Percentiles rank a stretch among this genome's conserved stretches.
Evolutionary conservation across 495 filamentous ascomycete genomes (phyloP).

Genomic region (Talaromyces borbonicus): DNA sequence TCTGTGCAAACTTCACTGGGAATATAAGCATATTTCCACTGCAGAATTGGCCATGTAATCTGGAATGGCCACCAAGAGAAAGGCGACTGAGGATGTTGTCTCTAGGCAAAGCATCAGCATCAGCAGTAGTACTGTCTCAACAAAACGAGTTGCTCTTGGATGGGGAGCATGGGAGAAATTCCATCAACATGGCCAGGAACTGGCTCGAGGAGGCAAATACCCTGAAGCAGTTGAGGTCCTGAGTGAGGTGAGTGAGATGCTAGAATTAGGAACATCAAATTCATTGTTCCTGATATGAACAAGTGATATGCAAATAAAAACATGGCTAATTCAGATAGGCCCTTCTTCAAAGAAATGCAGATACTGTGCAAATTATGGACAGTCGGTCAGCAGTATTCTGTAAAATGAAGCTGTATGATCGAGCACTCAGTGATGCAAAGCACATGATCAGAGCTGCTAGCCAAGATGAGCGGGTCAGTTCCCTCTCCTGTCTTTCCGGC

Average conservation of each 20-base stretch:
- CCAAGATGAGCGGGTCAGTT: constrained; percentile 35
- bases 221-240: constrained; percentile 32
- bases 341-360: constrained; percentile 19
- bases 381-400: constrained; percentile 51
- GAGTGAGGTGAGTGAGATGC: constrained; percentile 23
- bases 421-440: constrained; percentile 49
- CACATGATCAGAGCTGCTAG: constrained; percentile 46
- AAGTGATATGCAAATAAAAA: not conserved
- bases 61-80: constrained; percentile 3
- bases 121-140: not conserved
- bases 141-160: not conserved
- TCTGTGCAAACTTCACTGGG: too few species aligned
- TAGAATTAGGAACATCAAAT: not conserved
- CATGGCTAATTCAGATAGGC: constrained; percentile 21
- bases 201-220: constrained; percentile 32
- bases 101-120: not conserved
- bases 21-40: not conserved
- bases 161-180: constrained; percentile 2
- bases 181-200: constrained; percentile 29
- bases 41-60: not conserved
- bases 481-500: not conserved
- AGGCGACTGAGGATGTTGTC: not conserved
- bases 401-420: constrained; percentile 43
- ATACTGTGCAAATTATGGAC: constrained; percentile 40
- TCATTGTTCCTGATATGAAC: not conserved